Evolutionary conservation across 192 early-diverging fungal genomes (phyloP).

Genomic region (Backusella tuberculispora): DNA sequence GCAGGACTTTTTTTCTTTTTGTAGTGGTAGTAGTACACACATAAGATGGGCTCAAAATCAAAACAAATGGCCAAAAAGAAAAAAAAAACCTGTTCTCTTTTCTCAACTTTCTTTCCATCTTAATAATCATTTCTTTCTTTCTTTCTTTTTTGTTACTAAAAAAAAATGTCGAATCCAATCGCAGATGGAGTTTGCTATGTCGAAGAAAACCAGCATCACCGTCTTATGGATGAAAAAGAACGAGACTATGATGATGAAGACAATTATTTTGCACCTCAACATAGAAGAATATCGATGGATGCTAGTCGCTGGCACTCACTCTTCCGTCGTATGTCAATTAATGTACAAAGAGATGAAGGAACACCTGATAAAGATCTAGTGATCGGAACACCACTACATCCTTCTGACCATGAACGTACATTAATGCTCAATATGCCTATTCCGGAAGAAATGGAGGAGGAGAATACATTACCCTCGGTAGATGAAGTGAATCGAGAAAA

Average conservation of each 20-base stretch:
- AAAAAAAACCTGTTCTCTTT: background rate
- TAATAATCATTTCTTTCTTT: background rate
- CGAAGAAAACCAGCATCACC: background rate
- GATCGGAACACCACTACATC: slow-evolving; percentile 18
- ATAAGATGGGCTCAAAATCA: slow-evolving; percentile 17
- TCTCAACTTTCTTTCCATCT: background rate
- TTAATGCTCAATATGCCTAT: slow-evolving; percentile 31
- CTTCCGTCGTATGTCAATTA: slow-evolving; percentile 33
- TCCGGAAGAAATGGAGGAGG: background rate
- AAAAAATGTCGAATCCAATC: slow-evolving; percentile 2
- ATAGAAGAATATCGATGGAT: slow-evolving; percentile 1
- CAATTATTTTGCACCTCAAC: background rate
- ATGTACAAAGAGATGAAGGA: slow-evolving; percentile 28
- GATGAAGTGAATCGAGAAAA: slow-evolving; percentile 32
- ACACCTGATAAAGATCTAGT: slow-evolving; percentile 22
- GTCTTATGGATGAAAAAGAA: background rate
- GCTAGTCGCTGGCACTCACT: slow-evolving; percentile 25
- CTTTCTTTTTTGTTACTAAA: background rate
- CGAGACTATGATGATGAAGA: background rate
- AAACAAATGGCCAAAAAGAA: slow-evolving; percentile 10
- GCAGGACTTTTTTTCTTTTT: background rate
- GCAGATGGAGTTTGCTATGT: background rate
- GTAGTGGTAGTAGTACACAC: background rate
- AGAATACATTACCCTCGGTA: slow-evolving; percentile 35
- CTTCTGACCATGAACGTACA: slow-evolving; percentile 25